Percentiles rank a stretch among this genome's conserved stretches.
Conservation (phyloP, 257 asterid genomes). For the Solanum ahanhuiri region DNA sequence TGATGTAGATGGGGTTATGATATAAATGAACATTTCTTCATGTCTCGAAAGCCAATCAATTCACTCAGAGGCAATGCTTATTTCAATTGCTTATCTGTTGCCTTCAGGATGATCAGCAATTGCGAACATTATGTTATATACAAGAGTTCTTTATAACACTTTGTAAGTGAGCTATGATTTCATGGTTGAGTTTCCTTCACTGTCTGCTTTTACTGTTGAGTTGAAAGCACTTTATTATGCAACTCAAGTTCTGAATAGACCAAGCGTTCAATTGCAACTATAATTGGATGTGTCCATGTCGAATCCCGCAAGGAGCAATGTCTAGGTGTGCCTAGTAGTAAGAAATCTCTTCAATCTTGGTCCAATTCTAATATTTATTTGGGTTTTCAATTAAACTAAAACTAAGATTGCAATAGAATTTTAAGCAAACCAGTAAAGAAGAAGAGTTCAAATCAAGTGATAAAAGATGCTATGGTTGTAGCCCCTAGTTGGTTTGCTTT, state of each 20-base stretch:
- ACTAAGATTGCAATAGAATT: background rate
- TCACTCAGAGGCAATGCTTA: background rate
- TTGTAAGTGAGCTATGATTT: background rate
- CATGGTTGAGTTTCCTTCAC: background rate
- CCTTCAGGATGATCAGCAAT: background rate
- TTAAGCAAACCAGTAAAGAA: background rate
- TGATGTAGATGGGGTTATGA: background rate
- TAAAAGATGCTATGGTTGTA: background rate
- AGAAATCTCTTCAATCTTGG: background rate
- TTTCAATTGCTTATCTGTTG: background rate
- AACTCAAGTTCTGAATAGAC: background rate
- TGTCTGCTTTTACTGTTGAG: background rate
- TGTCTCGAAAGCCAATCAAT: background rate
- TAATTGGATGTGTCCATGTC: background rate
- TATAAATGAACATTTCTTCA: background rate
- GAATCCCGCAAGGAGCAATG: background rate
- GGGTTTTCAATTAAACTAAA: background rate
- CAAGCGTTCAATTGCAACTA: background rate
- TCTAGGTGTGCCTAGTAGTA: background rate
- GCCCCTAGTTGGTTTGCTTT: background rate
- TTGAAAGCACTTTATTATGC: background rate
- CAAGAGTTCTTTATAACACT: background rate
- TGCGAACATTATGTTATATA: background rate
- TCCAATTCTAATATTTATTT: background rate
- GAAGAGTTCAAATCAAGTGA: background rate